Evolutionary conservation across 169 alveolate species (phyloP).

Genomic region (Cardiosporidium cionae): DNA sequence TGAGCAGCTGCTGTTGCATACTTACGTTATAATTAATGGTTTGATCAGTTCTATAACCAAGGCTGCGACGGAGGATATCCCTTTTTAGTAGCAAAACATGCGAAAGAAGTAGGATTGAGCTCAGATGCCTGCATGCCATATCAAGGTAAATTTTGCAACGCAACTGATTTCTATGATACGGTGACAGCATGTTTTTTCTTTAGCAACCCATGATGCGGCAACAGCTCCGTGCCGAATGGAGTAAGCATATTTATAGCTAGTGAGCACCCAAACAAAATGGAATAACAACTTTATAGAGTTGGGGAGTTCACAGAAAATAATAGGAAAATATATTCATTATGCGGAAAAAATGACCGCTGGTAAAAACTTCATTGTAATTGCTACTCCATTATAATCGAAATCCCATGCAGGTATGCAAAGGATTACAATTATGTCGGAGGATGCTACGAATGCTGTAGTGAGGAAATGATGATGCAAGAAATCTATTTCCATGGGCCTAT

Average conservation of each 20-base stretch:
- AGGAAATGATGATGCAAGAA: constrained; percentile 40
- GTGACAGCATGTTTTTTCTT: too few relatives aligned
- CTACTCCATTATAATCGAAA: neutral
- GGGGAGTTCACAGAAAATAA: too few relatives aligned
- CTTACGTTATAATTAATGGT: neutral
- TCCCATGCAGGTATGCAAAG: constrained; percentile 36
- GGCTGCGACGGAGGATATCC: constrained; percentile 86
- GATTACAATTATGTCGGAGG: constrained; percentile 55
- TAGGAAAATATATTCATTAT: too few relatives aligned
- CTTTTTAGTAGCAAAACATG: constrained; percentile 73
- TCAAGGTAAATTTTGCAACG: neutral
- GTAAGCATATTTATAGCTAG: too few relatives aligned
- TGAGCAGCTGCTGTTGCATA: neutral
- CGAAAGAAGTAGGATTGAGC: constrained; percentile 66
- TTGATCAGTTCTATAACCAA: constrained; percentile 59
- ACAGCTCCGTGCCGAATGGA: too few relatives aligned
- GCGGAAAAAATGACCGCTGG: neutral
- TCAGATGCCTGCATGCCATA: constrained; percentile 25
- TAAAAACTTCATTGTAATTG: neutral
- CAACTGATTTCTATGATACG: too few relatives aligned
- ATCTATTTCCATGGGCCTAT: constrained; percentile 52
- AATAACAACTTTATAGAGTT: too few relatives aligned
- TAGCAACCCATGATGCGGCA: too few relatives aligned
- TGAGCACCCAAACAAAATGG: too few relatives aligned
- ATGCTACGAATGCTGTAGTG: constrained; percentile 46